Evolutionary conservation across 78 protist genomes (phyloP).

Genomic region (Andalucia godoyi): DNA sequence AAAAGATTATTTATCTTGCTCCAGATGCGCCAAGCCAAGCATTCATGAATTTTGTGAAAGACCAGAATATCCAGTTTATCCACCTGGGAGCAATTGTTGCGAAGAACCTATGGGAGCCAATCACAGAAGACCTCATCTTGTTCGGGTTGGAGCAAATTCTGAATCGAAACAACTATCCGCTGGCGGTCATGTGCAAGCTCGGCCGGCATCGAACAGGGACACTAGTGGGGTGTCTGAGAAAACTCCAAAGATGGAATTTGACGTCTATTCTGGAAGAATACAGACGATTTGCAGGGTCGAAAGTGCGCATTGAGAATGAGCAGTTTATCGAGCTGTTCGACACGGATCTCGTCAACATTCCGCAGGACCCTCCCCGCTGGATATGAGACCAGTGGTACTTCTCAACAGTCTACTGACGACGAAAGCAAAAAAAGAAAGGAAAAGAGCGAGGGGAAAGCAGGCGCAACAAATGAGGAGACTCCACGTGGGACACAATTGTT

Average conservation of each 20-base stretch:
- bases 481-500: too few species aligned
- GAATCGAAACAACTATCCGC: conserved; percentile 60
- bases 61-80: conserved; percentile 59
- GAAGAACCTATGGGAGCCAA: background rate
- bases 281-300: conserved; percentile 22
- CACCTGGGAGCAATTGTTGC: conserved; percentile 27
- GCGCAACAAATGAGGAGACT: too few species aligned
- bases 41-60: conserved; percentile 13
- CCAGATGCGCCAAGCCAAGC: conserved; percentile 56
- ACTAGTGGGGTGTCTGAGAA: conserved; percentile 82
- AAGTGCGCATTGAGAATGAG: conserved; percentile 66
- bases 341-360: conserved; percentile 72
- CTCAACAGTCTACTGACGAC: too few species aligned
- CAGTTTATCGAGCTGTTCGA: conserved; percentile 91
- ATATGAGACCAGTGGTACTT: too few species aligned
- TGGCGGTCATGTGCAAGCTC: conserved; percentile 70
- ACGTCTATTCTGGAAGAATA: conserved; percentile 79
- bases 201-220: conserved; percentile 81
- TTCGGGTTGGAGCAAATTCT: conserved; percentile 58
- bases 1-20: conserved; percentile 56
- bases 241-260: conserved; percentile 84
- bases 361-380: conserved; percentile 21
- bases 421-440: too few species aligned
- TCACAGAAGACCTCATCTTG: conserved; percentile 54
- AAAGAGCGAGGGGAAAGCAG: too few species aligned